These are phyloP conservation scores for Boletus subcaerulescens DNA, from an alignment of 768 basidiomycete species.

Conservation along the genomic window DNA sequence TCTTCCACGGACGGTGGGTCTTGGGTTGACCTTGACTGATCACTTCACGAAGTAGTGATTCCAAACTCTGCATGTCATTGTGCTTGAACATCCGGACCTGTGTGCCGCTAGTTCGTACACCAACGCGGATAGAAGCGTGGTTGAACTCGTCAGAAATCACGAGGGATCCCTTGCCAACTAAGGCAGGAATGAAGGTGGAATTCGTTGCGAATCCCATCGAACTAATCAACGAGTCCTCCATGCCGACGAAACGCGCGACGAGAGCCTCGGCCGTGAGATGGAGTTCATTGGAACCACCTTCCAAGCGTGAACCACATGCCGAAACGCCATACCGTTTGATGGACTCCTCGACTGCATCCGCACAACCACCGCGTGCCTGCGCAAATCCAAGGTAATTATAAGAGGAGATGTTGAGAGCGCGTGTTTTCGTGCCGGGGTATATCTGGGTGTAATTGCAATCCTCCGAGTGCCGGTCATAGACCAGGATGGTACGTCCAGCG, in stretches of 20 bases:
- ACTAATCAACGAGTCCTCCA: conserved; percentile 85
- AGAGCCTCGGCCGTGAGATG: conserved; percentile 80
- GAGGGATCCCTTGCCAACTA: conserved; percentile 87
- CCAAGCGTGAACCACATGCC: conserved; percentile 72
- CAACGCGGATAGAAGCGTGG: conserved; percentile 93
- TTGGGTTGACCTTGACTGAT: conserved; percentile 98
- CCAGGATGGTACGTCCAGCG: conserved; percentile 86
- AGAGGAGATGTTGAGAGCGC: conserved; percentile 93
- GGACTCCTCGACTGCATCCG: conserved; percentile 87
- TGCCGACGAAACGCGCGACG: conserved; percentile 86
- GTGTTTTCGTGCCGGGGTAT: conserved; percentile 75
- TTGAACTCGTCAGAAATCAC: conserved; percentile 98
- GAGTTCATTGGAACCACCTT: conserved; percentile 84
- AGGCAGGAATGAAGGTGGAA: conserved; percentile 87
- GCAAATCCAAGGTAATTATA: conserved; percentile 99
- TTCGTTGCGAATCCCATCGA: conserved; percentile 99
- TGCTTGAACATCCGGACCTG: conserved; percentile 94
- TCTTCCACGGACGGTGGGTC: conserved; percentile 99
- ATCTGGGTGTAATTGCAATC: conserved; percentile 80
- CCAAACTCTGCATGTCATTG: conserved; percentile 86
- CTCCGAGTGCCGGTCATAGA: conserved; percentile 78
- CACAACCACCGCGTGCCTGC: conserved; percentile 87
- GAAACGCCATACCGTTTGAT: conserved; percentile 81
- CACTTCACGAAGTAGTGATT: conserved; percentile 77
- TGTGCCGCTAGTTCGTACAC: conserved; percentile 85